A percentile compares a stretch with the other conserved stretches of the same genome.
Conservation (phyloP, 345 rosid genomes). For the Draba incana region DNA sequence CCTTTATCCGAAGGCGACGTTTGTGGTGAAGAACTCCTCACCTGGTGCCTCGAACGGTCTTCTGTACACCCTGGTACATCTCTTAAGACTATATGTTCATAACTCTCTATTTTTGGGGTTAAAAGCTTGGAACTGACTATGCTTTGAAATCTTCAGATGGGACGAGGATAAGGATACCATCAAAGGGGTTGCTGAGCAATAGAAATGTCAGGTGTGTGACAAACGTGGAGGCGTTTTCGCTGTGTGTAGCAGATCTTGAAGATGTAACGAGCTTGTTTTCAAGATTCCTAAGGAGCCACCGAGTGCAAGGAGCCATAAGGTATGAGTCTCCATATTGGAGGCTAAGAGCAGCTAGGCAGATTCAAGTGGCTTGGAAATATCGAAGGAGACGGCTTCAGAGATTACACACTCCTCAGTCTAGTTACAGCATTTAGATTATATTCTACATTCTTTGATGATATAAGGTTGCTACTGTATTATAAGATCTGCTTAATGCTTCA, state of each 20-base stretch:
- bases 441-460: conserved; percentile 13
- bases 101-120: background rate
- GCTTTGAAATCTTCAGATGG: conserved; percentile 51
- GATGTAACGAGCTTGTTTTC: conserved; percentile 75
- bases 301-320: conserved; percentile 89
- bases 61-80: conserved; percentile 58
- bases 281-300: conserved; percentile 60
- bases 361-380: conserved; percentile 92
- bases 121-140: conserved; percentile 9
- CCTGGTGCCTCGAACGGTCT: conserved; percentile 89
- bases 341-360: conserved; percentile 56
- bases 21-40: conserved; percentile 89
- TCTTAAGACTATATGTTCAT: background rate
- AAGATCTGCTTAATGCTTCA: background rate
- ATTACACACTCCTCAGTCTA: conserved; percentile 28
- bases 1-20: conserved; percentile 71
- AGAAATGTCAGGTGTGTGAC: conserved; percentile 67
- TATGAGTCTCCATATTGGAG: conserved; percentile 87
- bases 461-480: conserved; percentile 5
- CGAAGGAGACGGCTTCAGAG: conserved; percentile 58
- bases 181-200: conserved; percentile 55
- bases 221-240: conserved; percentile 88
- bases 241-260: conserved; percentile 77
- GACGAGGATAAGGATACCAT: conserved; percentile 49
- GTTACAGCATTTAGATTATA: conserved; percentile 17